phyloP scores from a whole-genome alignment of 225 moss, liverwort and hornwort genomes.

The Bryum argenteum region DNA sequence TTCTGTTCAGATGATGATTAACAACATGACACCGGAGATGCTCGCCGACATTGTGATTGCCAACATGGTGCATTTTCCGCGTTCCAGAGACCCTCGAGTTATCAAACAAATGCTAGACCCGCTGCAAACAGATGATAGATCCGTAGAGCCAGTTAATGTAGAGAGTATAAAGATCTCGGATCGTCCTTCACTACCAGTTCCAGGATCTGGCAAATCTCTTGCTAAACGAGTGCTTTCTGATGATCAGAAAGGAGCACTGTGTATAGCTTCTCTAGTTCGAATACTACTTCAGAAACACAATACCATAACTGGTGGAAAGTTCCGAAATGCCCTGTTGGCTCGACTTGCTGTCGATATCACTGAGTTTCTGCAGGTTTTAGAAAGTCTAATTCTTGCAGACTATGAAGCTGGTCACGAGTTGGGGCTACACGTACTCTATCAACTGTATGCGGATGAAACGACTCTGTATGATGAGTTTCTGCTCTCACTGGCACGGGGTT shows the following conservation, averaged over 20 bases:
- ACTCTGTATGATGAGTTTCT: constrained; percentile 86
- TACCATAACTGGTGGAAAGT: constrained; percentile 87
- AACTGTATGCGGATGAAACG: constrained; percentile 85
- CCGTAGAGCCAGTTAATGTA: constrained; percentile 65
- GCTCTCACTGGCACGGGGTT: constrained; percentile 89
- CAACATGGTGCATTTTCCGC: constrained; percentile 88
- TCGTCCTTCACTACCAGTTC: constrained; percentile 52
- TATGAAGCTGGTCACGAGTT: constrained; percentile 98
- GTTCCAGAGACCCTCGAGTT: constrained; percentile 72
- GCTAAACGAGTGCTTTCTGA: constrained; percentile 71
- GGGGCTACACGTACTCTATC: constrained; percentile 95
- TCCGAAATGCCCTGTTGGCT: constrained; percentile 86
- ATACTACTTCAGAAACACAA: constrained; percentile 92
- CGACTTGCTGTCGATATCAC: constrained; percentile 88
- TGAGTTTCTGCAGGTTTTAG: constrained; percentile 75
- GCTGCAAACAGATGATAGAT: constrained; percentile 42
- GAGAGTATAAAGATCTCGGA: constrained; percentile 37
- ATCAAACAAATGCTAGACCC: too few relatives aligned
- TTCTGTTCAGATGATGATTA: constrained; percentile 88
- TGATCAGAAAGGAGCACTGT: constrained; percentile 77
- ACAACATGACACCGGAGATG: constrained; percentile 94
- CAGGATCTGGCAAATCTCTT: constrained; percentile 42
- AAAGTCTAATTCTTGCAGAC: constrained; percentile 92
- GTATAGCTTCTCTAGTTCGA: constrained; percentile 87
- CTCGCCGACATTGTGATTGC: constrained; percentile 89